These are phyloP conservation scores for Colletotrichum sp. DNA, from an alignment of 2,329 filamentous ascomycete genomes.

Conservation along the genomic window DNA sequence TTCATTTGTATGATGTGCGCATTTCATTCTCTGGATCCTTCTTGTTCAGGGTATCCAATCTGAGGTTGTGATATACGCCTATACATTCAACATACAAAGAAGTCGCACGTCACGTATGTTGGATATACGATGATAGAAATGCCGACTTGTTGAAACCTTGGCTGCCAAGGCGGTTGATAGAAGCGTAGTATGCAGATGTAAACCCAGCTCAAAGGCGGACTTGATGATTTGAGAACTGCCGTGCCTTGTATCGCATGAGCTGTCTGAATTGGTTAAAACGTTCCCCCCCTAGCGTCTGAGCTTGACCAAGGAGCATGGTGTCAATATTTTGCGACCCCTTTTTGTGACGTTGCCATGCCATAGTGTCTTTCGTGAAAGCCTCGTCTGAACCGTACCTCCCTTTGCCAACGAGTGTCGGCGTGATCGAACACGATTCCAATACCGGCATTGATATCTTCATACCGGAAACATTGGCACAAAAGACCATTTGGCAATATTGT, in stretches of 20 bases:
- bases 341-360: background rate
- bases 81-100: background rate
- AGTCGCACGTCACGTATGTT: background rate
- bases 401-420: rapidly evolving
- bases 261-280: background rate
- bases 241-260: background rate
- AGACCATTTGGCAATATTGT: background rate
- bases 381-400: background rate
- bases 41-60: background rate
- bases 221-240: background rate
- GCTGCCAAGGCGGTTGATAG: background rate
- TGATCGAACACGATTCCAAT: background rate
- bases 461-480: background rate
- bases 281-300: background rate
- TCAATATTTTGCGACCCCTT: background rate
- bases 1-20: background rate
- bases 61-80: background rate
- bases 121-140: background rate
- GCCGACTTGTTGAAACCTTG: rapidly evolving
- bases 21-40: too few relatives aligned
- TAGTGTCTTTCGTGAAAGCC: background rate
- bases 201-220: background rate
- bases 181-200: background rate
- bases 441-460: background rate
- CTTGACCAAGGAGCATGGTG: background rate